Evolutionary conservation across 345 rosid genomes (phyloP), one percentile per base, ranked within the genome.

Genomic region (Lagerstroemia speciosa): DNA sequence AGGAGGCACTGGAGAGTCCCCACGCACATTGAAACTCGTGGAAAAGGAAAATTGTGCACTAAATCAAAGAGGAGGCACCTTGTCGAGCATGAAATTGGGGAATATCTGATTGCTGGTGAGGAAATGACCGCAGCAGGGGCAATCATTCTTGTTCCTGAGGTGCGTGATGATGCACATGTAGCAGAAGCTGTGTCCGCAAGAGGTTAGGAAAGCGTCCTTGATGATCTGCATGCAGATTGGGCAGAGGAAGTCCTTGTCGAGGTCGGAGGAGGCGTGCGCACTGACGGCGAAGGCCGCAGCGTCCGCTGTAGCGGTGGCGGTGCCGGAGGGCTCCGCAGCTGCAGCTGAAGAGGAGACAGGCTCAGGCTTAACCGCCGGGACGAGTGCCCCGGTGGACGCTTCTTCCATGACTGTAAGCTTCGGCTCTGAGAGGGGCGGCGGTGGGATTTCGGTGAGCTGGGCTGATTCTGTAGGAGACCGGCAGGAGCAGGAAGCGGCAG

Each of bases 171-270:
- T 84, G 65, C 99, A 94, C 98, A 88, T 88, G 80, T 88, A 88
- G 79, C 99, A 94, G 84, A 94, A 94, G 74, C 99, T 94, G 66
- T 94, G 99, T 6, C 99, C 98, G 69, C 99, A 94, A 8, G 84
- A 85, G 8, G 99, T 94, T n/a, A 94, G 88, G 75, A 94, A 94
- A 40, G 99, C 97, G 73, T 91, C 98, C 69, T 89, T 89, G 11
- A 94, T 89, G 34, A 94, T 78, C 85, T 91, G 97, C 98, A 94
- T 94, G 74, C 99, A 94, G 69, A 94, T 94, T 77, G 99, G 98
- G 73, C 99, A 91, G 16, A 87, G 77, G 76, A 87, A 78, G 76
- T 94, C 96, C 76, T 84, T 94, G 45, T 89, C 98, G 66, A 82
- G 83, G 73, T 85, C 85, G 41, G 75, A 74, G 45, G 72, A 32